phyloP scores from a whole-genome alignment of 768 basidiomycete genomes.

The Gyrodon lividus region DNA sequence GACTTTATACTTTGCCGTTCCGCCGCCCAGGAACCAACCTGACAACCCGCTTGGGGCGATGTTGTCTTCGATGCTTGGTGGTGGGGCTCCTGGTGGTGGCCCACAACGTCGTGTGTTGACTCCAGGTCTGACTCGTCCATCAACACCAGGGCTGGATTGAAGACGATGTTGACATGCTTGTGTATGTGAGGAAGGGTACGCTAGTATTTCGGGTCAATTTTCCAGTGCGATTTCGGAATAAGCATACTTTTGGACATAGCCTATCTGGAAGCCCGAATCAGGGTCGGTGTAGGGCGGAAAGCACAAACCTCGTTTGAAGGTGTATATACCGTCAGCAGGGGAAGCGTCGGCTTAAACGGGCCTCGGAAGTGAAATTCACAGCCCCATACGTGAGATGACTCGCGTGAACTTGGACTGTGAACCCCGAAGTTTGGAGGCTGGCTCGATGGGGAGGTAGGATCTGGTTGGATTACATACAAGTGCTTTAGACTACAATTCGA shows the following conservation, averaged over 20 bases:
- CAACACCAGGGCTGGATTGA: conserved; percentile 29
- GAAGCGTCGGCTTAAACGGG: no score
- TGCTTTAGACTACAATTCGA: conserved; percentile 12
- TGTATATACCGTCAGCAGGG: no score
- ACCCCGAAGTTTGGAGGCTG: background rate
- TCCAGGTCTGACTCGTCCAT: conserved; percentile 26
- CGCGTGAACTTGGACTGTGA: no score
- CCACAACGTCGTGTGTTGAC: conserved; percentile 30
- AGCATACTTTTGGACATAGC: background rate
- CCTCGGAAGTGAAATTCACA: no score
- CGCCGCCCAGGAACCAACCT: conserved; percentile 66
- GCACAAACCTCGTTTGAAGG: no score
- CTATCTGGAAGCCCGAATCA: background rate
- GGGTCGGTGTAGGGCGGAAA: conserved; percentile 7
- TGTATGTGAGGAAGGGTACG: no score
- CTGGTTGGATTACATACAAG: conserved; percentile 16
- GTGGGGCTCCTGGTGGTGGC: conserved; percentile 40
- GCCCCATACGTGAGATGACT: background rate
- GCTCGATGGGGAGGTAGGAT: background rate
- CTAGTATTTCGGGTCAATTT: background rate
- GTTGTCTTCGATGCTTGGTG: conserved; percentile 86
- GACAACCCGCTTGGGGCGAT: conserved; percentile 87
- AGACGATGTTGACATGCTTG: background rate
- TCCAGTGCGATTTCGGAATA: conserved; percentile 2
- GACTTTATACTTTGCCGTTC: conserved; percentile 82